These are phyloP conservation scores for Jamesozyma piceae DNA, from an alignment of 805 yeast genomes.

Conservation along the genomic window DNA sequence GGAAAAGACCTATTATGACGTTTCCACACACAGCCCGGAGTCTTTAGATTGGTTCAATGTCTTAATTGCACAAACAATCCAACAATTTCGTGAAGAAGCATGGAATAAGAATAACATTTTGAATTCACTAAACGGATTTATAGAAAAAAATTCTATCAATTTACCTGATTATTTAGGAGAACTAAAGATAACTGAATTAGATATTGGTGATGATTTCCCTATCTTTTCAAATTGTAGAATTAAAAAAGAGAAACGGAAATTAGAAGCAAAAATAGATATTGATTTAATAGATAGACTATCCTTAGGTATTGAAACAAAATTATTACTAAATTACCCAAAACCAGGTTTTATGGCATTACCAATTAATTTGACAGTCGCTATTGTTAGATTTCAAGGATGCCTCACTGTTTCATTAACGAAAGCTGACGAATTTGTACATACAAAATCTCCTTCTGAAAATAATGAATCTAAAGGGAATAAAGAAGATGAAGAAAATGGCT, in stretches of 20 bases:
- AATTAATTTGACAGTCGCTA: slow-evolving; percentile 71
- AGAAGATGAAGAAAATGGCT: slow-evolving; percentile 33
- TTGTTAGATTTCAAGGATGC: slow-evolving; percentile 86
- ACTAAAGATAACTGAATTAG: slow-evolving; percentile 71
- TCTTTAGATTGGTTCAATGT: slow-evolving; percentile 97
- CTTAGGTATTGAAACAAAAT: slow-evolving; percentile 71
- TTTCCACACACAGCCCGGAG: slow-evolving; percentile 77
- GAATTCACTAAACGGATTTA: slow-evolving; percentile 60
- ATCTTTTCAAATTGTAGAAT: slow-evolving; percentile 90
- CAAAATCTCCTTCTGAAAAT: slow-evolving; percentile 7
- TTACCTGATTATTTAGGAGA: slow-evolving; percentile 75
- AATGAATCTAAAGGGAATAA: not conserved
- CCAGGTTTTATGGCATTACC: slow-evolving; percentile 84
- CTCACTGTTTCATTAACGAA: slow-evolving; percentile 61
- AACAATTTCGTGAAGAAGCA: slow-evolving; percentile 86
- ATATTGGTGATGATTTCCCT: slow-evolving; percentile 92
- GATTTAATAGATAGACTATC: slow-evolving; percentile 82
- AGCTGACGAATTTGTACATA: slow-evolving; percentile 26
- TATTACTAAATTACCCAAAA: slow-evolving; percentile 72
- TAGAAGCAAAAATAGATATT: slow-evolving; percentile 86
- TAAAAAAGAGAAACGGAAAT: slow-evolving; percentile 38
- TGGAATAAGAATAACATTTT: slow-evolving; percentile 74
- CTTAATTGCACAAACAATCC: slow-evolving; percentile 78
- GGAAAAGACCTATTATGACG: slow-evolving; percentile 89
- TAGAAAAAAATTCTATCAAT: slow-evolving; percentile 35